Evolutionary conservation across 129 eudicot species (phyloP).

Genomic region (Dittrichia graveolens): DNA sequence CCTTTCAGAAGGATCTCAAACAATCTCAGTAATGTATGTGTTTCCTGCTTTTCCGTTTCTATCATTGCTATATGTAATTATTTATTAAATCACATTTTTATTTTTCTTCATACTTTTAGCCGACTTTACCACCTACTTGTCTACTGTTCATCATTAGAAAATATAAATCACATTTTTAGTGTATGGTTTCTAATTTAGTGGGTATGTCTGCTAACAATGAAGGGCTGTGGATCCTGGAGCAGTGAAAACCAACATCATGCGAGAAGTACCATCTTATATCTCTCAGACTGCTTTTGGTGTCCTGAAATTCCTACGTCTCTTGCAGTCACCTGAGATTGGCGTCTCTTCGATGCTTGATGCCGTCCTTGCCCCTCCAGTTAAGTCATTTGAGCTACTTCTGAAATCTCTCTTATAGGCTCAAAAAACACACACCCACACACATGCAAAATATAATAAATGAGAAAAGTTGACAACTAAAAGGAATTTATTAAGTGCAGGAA

Average conservation of each 20-base stretch:
- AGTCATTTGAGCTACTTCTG: slow-evolving; percentile 25
- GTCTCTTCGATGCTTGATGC: slow-evolving; percentile 57
- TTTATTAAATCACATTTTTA: too few species aligned
- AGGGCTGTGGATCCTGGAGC: slow-evolving; percentile 92
- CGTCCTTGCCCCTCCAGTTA: slow-evolving; percentile 67
- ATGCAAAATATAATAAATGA: not conserved
- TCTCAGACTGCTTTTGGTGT: slow-evolving; percentile 46
- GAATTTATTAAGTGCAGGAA: slow-evolving; percentile 57
- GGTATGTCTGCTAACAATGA: slow-evolving; percentile 13
- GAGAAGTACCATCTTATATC: slow-evolving; percentile 66
- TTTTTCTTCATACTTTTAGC: too few species aligned
- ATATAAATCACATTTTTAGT: not conserved
- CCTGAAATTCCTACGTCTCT: slow-evolving; percentile 56
- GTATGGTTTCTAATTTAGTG: not conserved
- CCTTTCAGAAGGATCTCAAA: slow-evolving; percentile 45
- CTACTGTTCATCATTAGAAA: not conserved
- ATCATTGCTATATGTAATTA: not conserved
- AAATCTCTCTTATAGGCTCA: not conserved
- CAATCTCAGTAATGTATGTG: slow-evolving; percentile 69
- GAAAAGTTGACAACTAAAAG: not conserved
- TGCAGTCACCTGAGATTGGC: slow-evolving; percentile 62
- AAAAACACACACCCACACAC: not conserved
- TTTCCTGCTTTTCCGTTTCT: not conserved
- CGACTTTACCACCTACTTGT: too few species aligned
- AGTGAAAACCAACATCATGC: slow-evolving; percentile 83